Percentiles rank a stretch among this genome's conserved stretches.
phyloP scores from a whole-genome alignment of 257 asterid species.

The Eustoma russellianum region DNA sequence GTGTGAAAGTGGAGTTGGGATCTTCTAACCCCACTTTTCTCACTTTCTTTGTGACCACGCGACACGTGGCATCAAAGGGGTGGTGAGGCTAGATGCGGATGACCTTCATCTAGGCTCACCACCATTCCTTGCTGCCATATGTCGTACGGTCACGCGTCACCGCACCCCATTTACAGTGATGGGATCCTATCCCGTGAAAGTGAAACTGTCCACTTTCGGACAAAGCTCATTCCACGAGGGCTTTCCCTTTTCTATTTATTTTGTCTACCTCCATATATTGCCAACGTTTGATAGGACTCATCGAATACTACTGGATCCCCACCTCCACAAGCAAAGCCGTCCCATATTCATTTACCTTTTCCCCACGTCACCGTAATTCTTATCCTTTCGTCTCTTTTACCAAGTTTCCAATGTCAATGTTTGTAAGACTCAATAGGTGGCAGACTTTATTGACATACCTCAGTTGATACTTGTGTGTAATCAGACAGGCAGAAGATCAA shows the following conservation, averaged over 20 bases:
- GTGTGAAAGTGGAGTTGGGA: constrained; percentile 22
- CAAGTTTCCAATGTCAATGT: neutral
- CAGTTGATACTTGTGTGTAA: too few relatives aligned
- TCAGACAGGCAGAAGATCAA: too few relatives aligned
- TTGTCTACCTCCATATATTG: constrained; percentile 5
- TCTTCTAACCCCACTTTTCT: too few relatives aligned
- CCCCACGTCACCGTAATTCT: neutral
- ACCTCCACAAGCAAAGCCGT: neutral
- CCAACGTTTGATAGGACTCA: constrained; percentile 14
- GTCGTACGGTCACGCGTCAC: too few relatives aligned
- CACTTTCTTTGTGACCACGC: too few relatives aligned
- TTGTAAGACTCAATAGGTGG: neutral
- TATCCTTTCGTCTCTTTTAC: neutral
- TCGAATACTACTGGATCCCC: neutral
- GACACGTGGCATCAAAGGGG: too few relatives aligned
- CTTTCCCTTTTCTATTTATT: constrained; percentile 10
- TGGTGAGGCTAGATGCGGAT: too few relatives aligned
- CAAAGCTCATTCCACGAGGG: constrained; percentile 14
- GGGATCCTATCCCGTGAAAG: too few relatives aligned
- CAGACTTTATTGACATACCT: neutral
- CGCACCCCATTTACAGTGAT: too few relatives aligned
- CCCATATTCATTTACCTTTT: neutral
- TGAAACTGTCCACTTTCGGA: constrained; percentile 2
- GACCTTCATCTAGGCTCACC: too few relatives aligned
- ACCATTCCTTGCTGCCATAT: too few relatives aligned